Evolutionary conservation across 176 grass and related monocot genomes (phyloP).

Genomic region (Lolium multiflorum): DNA sequence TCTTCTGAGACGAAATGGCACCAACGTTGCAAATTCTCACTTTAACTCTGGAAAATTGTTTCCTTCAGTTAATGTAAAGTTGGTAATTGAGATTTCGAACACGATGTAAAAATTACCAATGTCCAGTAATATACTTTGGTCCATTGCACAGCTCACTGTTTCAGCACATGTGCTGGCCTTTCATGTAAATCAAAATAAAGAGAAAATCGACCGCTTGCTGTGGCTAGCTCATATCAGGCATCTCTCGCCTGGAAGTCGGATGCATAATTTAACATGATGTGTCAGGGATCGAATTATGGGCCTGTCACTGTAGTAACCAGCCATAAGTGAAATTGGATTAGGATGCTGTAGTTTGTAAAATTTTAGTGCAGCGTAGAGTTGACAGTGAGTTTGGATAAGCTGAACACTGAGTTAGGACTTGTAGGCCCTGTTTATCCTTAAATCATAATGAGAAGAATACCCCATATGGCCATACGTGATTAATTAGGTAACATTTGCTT

Average conservation of each 20-base stretch:
- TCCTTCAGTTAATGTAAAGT: not conserved
- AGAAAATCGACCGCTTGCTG: not conserved
- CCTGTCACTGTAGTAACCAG: not conserved
- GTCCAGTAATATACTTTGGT: not conserved
- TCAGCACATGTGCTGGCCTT: not conserved
- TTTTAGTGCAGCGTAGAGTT: not conserved
- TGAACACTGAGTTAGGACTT: not conserved
- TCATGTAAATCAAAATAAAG: not conserved
- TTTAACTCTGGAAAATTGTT: not conserved
- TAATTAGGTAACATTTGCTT: not conserved
- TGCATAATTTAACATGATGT: not conserved
- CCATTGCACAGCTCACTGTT: not conserved
- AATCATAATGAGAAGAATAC: not conserved
- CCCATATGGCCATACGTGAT: not conserved
- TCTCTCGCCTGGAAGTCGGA: not conserved
- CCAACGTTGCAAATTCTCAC: not conserved
- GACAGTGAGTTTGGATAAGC: slow-evolving; percentile 11
- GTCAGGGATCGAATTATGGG: not conserved
- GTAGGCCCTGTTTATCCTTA: not conserved
- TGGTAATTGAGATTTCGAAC: not conserved
- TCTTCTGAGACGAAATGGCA: not conserved
- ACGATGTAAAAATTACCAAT: not conserved
- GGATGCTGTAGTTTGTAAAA: not conserved
- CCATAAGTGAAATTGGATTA: not conserved
- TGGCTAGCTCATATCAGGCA: not conserved